Base-by-base conservation (phyloP, 2,329 filamentous ascomycete genomes). In the Fusarium abutilonis region DNA sequence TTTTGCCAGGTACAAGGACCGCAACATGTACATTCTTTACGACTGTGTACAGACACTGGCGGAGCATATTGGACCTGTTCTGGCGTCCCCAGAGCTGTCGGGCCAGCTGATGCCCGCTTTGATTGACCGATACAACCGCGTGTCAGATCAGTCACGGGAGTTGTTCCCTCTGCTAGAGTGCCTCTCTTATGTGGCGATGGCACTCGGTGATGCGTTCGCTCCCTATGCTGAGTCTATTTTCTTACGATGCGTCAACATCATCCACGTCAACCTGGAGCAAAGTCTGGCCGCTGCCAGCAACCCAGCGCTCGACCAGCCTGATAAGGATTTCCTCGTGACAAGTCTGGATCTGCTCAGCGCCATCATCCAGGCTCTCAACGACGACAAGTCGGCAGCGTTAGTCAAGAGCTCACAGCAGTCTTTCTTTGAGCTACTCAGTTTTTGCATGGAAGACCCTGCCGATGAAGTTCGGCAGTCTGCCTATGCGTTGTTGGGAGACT, bases 11-110 rank as follows among this genome's bases (percentile, higher is more conserved):
- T 99, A 98, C 86, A 98, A 99, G 83, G 94, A 98, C 77, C 89
- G 92, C 71, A 99, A 99, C 79, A 97, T 98, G 87, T 97, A 96
- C 79, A 96, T 98, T 51, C 86, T 99, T 31, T 99, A 99, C 79
- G 95, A 99, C 78, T 98, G 95, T 75, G 92, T 99, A 31, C 95
- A 99, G 79, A 99, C 95, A 1, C 82, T 99, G 54, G 95, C 95
- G 4, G 95, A 99, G 76, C 90, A 92, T 72, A 90, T 98, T 51
- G 93, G 92, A 10, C 87, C 89, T 7, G 87, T 90, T 31, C 82
- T 99, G 64, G 90, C 92, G n/a, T 83, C 87, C 60, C 90, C 90
- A 7, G 86, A 93, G 48, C 85, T 97, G n/a, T 88, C 93, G 36
- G 85, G 90, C 62, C 84, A 92, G 67, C 83, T 99, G 56, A 98